phyloP scores from a whole-genome alignment of 2,329 filamentous ascomycete genomes.

The Sarocladium oryzae region DNA sequence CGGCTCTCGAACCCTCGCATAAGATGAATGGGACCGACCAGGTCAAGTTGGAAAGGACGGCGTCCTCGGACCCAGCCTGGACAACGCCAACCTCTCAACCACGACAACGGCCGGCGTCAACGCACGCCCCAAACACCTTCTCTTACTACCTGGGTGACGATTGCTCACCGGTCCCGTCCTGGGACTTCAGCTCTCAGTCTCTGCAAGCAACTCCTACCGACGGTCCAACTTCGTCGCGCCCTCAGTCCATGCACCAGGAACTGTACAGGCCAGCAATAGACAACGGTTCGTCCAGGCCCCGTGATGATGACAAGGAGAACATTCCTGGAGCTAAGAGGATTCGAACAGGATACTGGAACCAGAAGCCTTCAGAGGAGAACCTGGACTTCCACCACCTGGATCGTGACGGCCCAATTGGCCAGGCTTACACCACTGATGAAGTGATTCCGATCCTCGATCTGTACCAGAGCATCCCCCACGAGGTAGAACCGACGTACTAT shows the following conservation, averaged over 20 bases:
- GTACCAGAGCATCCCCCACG: conserved; percentile 39
- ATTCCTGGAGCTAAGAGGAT: background rate
- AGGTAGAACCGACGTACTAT: conserved; percentile 44
- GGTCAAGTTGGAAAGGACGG: conserved; percentile 41
- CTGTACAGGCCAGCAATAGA: conserved; percentile 11
- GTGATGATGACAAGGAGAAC: background rate
- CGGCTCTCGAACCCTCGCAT: conserved; percentile 15
- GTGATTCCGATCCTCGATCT: conserved; percentile 57
- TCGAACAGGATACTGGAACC: conserved; percentile 31
- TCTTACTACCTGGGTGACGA: conserved; percentile 51
- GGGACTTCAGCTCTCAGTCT: conserved; percentile 50
- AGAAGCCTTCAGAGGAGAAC: conserved; percentile 51
- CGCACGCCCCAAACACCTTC: conserved; percentile 48
- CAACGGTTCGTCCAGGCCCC: conserved; percentile 5
- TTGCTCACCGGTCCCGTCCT: conserved; percentile 45
- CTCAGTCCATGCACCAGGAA: conserved; percentile 52
- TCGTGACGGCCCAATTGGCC: conserved; percentile 52
- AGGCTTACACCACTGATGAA: conserved; percentile 57
- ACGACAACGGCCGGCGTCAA: conserved; percentile 50
- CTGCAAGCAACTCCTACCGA: conserved; percentile 46
- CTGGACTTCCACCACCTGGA: conserved; percentile 51
- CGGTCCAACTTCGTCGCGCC: conserved; percentile 37
- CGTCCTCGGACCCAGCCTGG: conserved; percentile 43
- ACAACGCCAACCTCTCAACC: conserved; percentile 47
- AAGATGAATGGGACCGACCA: conserved; percentile 48